phyloP scores from a whole-genome alignment of 306 rosid genomes.

The Canavalia ensiformis region DNA sequence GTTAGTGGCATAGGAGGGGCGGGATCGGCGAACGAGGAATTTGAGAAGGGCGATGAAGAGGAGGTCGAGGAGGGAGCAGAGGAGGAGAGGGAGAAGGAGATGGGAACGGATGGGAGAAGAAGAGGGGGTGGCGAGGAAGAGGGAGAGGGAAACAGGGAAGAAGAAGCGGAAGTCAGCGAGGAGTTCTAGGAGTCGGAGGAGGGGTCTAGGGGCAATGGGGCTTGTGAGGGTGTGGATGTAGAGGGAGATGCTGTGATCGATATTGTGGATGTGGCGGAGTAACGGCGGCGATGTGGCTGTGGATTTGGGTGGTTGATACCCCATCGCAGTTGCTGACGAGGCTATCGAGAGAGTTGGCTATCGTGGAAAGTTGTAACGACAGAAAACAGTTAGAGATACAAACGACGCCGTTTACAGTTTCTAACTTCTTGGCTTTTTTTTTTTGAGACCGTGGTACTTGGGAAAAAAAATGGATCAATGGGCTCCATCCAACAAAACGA shows the following conservation, averaged over 20 bases:
- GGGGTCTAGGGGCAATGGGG: conserved; percentile 54
- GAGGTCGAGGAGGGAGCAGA: conserved; percentile 79
- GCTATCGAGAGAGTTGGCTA: neutral
- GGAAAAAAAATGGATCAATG: no score
- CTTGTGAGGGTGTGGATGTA: conserved; percentile 53
- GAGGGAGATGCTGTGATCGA: conserved; percentile 59
- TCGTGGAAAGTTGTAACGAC: neutral
- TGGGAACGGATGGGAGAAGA: conserved; percentile 54
- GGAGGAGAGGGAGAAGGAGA: conserved; percentile 61
- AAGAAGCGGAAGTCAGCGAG: conserved; percentile 74
- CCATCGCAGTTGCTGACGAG: conserved; percentile 44
- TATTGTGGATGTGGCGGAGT: conserved; percentile 48
- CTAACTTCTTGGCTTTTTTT: neutral
- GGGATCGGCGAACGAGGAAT: conserved; percentile 65
- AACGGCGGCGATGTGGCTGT: conserved; percentile 35
- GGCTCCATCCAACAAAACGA: no score
- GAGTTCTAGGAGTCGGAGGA: conserved; percentile 67
- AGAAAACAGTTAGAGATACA: neutral
- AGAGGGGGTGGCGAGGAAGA: conserved; percentile 54
- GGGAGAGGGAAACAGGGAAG: conserved; percentile 67
- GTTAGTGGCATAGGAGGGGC: conserved; percentile 67
- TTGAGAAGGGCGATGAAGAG: conserved; percentile 63
- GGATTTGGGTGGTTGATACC: conserved; percentile 33
- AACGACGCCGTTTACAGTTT: conserved; percentile 17
- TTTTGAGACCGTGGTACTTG: no score